A percentile compares a stretch with the other conserved stretches of the same genome.
phyloP scores from a whole-genome alignment of 1,139 yeast genomes.

The Pichia sp. region DNA sequence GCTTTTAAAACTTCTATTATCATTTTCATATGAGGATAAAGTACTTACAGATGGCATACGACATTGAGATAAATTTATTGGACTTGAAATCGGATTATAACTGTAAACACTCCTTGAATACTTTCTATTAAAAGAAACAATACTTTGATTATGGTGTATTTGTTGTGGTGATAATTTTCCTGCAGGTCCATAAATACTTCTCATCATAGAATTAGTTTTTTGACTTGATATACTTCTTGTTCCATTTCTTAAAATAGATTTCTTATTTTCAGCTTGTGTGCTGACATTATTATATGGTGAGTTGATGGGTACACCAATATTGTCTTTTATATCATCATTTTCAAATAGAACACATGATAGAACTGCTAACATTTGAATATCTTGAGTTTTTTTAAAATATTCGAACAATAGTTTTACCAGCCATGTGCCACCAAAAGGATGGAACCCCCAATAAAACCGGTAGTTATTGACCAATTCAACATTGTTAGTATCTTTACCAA shows the following conservation, averaged over 20 bases:
- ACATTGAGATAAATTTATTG: constrained; percentile 8
- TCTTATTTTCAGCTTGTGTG: constrained; percentile 20
- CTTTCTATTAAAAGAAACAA: constrained; percentile 21
- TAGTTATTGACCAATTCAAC: constrained; percentile 16
- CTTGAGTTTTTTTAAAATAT: constrained; percentile 58
- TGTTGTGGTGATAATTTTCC: background rate
- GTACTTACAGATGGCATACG: constrained; percentile 23
- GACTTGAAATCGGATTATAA: constrained; percentile 13
- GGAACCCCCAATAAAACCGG: constrained; percentile 67
- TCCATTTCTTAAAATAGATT: constrained; percentile 1
- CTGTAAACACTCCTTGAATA: constrained; percentile 16
- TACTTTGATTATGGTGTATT: constrained; percentile 7
- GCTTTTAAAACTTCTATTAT: constrained; percentile 28
- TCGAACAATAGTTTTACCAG: constrained; percentile 57
- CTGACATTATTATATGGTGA: constrained; percentile 36
- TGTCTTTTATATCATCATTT: constrained; percentile 28
- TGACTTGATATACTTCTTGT: background rate
- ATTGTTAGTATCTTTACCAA: constrained; percentile 14
- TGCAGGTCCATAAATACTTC: background rate
- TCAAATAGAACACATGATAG: constrained; percentile 63
- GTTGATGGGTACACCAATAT: constrained; percentile 38
- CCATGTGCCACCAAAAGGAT: constrained; percentile 77
- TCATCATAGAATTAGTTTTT: background rate
- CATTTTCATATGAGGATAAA: constrained; percentile 31
- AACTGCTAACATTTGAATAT: constrained; percentile 89